Evolutionary conservation across 2,329 filamentous ascomycete genomes (phyloP), one percentile per base, ranked within the genome.

Genomic region (Venturiaceae sp.): DNA sequence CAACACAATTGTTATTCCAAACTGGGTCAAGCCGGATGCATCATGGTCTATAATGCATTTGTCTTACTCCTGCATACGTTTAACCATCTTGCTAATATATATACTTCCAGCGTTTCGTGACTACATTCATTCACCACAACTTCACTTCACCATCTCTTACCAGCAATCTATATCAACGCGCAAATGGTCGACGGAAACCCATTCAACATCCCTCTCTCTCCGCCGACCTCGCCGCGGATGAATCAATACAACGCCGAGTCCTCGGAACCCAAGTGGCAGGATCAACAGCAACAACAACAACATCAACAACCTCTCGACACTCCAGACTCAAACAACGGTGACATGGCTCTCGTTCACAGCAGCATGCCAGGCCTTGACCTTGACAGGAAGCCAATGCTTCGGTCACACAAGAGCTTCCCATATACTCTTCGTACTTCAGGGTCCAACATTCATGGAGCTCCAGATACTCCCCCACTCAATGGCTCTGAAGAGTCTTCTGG

Each of bases 171-270:
- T 26, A 39, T n/a, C 53, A 39, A 55, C 28, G 34, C 55, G 30
- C 47, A 32, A 73, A 74, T 74, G 71, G 67, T 76, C 68, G 69
- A 73, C 69, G 72, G 71, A 70, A 74, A 69, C 67, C 71, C 72
- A 64, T 71, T 73, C 34, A 58, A 58, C 34, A 72, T 74, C 67
- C 74, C 74, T 64, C 67, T 77, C 65, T 78, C 76, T 68, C 76
- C 76, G 64, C 76, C 76, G 61, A 76, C 68, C 62, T 78, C 76
- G 68, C 76, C 76, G 69, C 75, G 72, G 67, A 77, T 77, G 75
- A 77, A 74, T 74, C 74, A 70, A 66, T 75, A 74, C 65, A 69
- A 70, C 67, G 68, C 70, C 62, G 74, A 72, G 63, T 65, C 69
- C 62, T 66, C 67, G 68, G 71, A 75, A 56, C 71, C 72, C 67